These are phyloP conservation scores for Naegleria fowleri DNA, from an alignment of 208 protist species.

Conservation along the genomic window DNA sequence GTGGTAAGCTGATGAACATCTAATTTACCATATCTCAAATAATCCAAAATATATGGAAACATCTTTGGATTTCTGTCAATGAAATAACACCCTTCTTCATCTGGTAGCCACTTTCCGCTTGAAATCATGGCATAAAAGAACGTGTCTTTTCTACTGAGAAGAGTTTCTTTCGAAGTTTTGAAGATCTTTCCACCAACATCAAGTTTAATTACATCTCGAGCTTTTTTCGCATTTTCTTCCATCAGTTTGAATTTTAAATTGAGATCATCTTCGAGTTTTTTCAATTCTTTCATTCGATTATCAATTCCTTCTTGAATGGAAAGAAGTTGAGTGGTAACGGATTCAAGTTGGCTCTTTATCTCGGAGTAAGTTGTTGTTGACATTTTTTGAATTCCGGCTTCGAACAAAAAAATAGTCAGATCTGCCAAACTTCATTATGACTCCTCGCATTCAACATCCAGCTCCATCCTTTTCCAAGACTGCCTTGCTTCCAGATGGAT, in stretches of 20 bases:
- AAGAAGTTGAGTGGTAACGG: too few species aligned
- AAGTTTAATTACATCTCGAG: background rate
- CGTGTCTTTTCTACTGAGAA: background rate
- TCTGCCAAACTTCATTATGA: too few species aligned
- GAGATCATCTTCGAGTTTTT: too few species aligned
- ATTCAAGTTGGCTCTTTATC: too few species aligned
- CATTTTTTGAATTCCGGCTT: too few species aligned
- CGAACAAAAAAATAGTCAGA: too few species aligned
- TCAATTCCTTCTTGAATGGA: too few species aligned
- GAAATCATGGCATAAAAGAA: background rate
- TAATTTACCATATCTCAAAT: background rate
- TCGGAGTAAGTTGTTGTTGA: too few species aligned
- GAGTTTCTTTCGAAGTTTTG: background rate
- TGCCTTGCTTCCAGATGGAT: slow-evolving; percentile 82
- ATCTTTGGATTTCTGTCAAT: background rate
- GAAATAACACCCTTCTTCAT: background rate
- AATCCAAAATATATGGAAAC: background rate
- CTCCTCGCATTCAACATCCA: slow-evolving; percentile 55
- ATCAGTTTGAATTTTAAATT: too few species aligned
- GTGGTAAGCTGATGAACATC: background rate
- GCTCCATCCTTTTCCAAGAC: slow-evolving; percentile 76
- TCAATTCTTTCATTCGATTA: too few species aligned
- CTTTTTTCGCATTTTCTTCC: too few species aligned
- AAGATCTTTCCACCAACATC: background rate
- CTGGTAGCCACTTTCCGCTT: background rate